Base-by-base conservation (phyloP, 139 green algal genomes). In the Mesostigma viride region DNA sequence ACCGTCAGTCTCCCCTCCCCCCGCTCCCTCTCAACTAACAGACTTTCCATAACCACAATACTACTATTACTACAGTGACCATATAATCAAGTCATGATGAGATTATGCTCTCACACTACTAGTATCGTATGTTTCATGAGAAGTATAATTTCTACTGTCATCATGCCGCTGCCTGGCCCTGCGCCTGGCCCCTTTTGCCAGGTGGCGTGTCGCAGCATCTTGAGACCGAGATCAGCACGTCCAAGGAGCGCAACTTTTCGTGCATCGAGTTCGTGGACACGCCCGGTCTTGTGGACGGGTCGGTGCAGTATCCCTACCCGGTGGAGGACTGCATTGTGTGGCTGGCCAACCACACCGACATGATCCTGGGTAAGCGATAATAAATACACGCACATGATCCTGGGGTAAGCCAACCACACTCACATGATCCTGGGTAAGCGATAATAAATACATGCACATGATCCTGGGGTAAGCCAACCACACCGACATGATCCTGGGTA, bases 231-330 rank as follows among this genome's bases (percentile, higher is more conserved):
- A 44, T 89, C 36, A 79, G 58, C 56, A 82, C 84, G 11, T 82
- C 70, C 73, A 85, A 81, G 63, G 84, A 86, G 44, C 57, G 80
- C 46, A 82, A 81, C 67, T 89, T 89, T 67, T 62, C 60, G 0
- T 81, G 71, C 48, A 71, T 83, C 0, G 82, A 87, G 68, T 76
- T 87, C 62, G 75, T 89, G 22, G 82, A 86, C 68, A 86, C 76
- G 17, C n/a, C 84, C 73, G 1, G 84, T 77, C 65, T 72, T 45
- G 65, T 72, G n/a, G 84, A 89, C 57, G 84, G 84, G 1, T 80
- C 86, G 24, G 86, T 89, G 78, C 70, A 85, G 69, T 88, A 84
- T 86, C 56, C 81, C 8, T 89, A 86, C 62, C 68, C 82, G 34
- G 84, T 89, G 2, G 74, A 83, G 47, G 74, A 81, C 31, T 70